Evolutionary conservation across 768 basidiomycete genomes (phyloP).

Genomic region (Russula foetens): DNA sequence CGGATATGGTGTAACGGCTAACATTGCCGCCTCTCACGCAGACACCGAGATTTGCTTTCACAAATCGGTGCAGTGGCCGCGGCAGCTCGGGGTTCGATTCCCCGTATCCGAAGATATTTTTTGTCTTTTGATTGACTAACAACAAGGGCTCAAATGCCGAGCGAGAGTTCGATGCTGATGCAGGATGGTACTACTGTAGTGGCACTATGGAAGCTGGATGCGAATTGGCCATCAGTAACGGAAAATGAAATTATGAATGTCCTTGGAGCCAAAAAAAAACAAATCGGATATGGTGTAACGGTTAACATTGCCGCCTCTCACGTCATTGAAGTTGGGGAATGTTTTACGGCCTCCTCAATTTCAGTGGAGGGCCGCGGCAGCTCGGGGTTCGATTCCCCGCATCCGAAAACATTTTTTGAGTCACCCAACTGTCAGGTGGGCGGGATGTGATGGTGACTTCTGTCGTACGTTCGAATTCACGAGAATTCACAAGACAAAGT

Average conservation of each 20-base stretch:
- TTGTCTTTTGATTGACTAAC: too few relatives aligned
- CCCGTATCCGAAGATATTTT: constrained; percentile 28
- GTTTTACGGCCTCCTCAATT: too few relatives aligned
- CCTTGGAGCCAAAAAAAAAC: neutral
- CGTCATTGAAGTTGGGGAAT: neutral
- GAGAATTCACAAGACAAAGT: too few relatives aligned
- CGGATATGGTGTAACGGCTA: constrained; percentile 34
- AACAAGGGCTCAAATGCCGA: too few relatives aligned
- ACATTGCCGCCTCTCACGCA: constrained; percentile 34
- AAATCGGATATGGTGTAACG: constrained; percentile 31
- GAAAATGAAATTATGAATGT: neutral
- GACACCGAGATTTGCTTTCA: neutral
- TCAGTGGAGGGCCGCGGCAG: constrained; percentile 25
- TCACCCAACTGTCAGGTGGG: too few relatives aligned
- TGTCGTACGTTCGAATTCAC: too few relatives aligned
- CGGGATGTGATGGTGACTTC: too few relatives aligned
- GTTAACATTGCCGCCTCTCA: constrained; percentile 33
- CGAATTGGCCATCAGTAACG: too few relatives aligned
- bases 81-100: constrained; percentile 37
- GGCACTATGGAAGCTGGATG: too few relatives aligned
- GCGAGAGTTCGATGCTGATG: too few relatives aligned
- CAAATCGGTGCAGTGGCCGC: constrained; percentile 14
- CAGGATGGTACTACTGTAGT: too few relatives aligned
- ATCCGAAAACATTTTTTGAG: constrained; percentile 22
- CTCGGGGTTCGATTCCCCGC: constrained; percentile 37